These are phyloP conservation scores for Trametes cubensis DNA, from an alignment of 768 basidiomycete genomes.

Conservation along the genomic window DNA sequence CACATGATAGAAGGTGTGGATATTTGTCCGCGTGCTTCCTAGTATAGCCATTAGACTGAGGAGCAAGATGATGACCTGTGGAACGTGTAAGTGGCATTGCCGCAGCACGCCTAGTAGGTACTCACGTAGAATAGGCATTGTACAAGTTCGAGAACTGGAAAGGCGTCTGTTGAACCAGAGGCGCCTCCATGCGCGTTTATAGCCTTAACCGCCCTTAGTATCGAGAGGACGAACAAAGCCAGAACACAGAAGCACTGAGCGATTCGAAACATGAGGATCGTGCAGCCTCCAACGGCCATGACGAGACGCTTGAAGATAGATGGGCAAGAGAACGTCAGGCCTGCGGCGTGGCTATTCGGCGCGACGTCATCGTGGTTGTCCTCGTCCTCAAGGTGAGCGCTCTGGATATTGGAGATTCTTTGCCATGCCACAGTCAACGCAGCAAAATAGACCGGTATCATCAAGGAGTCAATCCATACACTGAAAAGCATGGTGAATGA, in stretches of 20 bases:
- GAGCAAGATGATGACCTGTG: conserved; percentile 39
- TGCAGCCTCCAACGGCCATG: background rate
- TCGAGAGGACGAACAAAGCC: background rate
- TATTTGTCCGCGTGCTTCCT: conserved; percentile 28
- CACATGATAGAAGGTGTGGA: conserved; percentile 36
- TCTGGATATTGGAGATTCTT: too few relatives aligned
- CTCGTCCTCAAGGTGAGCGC: too few relatives aligned
- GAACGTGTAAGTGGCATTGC: background rate
- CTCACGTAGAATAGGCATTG: background rate
- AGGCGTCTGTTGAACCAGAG: background rate
- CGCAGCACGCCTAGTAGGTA: background rate
- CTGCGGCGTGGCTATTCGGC: too few relatives aligned
- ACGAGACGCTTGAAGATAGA: background rate
- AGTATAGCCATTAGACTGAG: conserved; percentile 36
- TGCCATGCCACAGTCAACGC: too few relatives aligned
- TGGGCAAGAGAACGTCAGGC: background rate
- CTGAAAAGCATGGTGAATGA: too few relatives aligned
- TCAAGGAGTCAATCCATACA: too few relatives aligned
- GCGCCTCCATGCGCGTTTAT: background rate
- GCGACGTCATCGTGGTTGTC: too few relatives aligned
- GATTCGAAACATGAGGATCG: background rate
- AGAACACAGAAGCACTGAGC: background rate
- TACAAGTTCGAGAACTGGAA: background rate
- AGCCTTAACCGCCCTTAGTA: too few relatives aligned
- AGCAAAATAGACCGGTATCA: too few relatives aligned